Evolutionary conservation across 2,329 filamentous ascomycete genomes (phyloP).

Genomic region (Boeremia lycopersici): DNA sequence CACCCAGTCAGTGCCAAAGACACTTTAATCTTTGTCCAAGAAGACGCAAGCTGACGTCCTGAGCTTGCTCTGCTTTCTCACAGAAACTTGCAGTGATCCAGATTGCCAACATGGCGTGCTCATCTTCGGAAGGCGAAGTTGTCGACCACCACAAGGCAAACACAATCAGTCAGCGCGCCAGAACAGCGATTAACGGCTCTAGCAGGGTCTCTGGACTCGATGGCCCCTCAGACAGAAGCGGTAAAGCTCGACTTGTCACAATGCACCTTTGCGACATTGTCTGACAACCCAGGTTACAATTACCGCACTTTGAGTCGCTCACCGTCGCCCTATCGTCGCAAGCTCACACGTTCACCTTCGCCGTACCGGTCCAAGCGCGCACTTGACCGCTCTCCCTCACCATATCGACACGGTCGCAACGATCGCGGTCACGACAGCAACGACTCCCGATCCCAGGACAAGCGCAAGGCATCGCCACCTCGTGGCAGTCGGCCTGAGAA

Average conservation of each 20-base stretch:
- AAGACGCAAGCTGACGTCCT: constrained; percentile 43
- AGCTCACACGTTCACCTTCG: constrained; percentile 32
- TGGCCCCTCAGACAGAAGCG: constrained; percentile 33
- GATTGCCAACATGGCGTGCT: constrained; percentile 31
- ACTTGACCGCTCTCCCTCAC: constrained; percentile 36
- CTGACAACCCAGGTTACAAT: constrained; percentile 18
- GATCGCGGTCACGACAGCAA: constrained; percentile 30
- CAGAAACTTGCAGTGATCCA: constrained; percentile 14
- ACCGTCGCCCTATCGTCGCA: constrained; percentile 39
- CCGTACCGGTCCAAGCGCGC: constrained; percentile 35
- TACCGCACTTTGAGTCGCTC: constrained; percentile 39
- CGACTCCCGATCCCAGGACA: constrained; percentile 32
- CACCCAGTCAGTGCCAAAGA: constrained; percentile 47
- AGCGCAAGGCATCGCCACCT: constrained; percentile 51
- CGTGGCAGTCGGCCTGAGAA: constrained; percentile 58
- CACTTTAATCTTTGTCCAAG: constrained; percentile 31
- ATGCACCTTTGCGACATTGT: neutral
- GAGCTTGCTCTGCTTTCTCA: constrained; percentile 18
- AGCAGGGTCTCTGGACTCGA: constrained; percentile 40
- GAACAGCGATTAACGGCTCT: constrained; percentile 43
- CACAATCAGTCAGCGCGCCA: constrained; percentile 34
- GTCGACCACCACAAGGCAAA: constrained; percentile 44
- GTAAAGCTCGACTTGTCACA: constrained; percentile 5
- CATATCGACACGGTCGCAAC: constrained; percentile 30
- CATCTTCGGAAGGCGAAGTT: constrained; percentile 41